Percentiles rank a stretch among this genome's conserved stretches.
These are phyloP conservation scores for Petasospora rhodanensis DNA, from an alignment of 1,139 yeast genomes.

Conservation along the genomic window DNA sequence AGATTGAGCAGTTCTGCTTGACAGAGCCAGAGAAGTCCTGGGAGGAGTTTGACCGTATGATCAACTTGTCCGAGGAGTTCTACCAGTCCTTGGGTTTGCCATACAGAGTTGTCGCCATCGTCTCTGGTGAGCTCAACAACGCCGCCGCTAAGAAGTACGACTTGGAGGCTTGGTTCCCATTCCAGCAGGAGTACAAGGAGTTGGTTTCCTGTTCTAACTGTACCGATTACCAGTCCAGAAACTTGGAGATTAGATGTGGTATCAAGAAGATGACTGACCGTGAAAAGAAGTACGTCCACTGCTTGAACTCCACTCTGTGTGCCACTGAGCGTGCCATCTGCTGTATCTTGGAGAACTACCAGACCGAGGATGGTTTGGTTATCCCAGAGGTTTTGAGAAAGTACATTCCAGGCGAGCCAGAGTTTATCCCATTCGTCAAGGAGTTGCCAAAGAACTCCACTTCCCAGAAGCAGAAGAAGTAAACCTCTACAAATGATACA, in stretches of 20 bases:
- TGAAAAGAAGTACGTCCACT: conserved; percentile 97
- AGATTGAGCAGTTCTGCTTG: conserved; percentile 92
- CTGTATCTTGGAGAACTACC: conserved; percentile 95
- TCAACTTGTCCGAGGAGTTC: conserved; percentile 84
- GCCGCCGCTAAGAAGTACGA: conserved; percentile 99
- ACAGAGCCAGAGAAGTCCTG: conserved; percentile 98
- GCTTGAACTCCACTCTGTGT: conserved; percentile 93
- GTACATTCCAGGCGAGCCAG: conserved; percentile 98
- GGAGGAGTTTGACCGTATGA: conserved; percentile 96
- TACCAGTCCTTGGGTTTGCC: conserved; percentile 90
- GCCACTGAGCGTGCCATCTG: conserved; percentile 98
- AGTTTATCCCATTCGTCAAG: conserved; percentile 83
- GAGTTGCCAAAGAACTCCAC: conserved; percentile 95
- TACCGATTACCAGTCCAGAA: conserved; percentile 98
- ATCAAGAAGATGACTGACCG: conserved; percentile 92
- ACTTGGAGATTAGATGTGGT: conserved; percentile 98
- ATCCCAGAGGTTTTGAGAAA: conserved; percentile 94
- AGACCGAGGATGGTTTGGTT: conserved; percentile 89
- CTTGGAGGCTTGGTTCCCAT: conserved; percentile 99
- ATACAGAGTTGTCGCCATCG: conserved; percentile 96
- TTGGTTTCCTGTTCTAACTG: conserved; percentile 98
- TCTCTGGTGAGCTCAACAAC: conserved; percentile 96
- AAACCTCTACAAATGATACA: not conserved
- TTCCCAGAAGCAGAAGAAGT: conserved; percentile 59
- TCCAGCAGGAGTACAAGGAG: conserved; percentile 97